Conservation (phyloP, 1,284 basidiomycete genomes). For the Trichosporon sp. region DNA sequence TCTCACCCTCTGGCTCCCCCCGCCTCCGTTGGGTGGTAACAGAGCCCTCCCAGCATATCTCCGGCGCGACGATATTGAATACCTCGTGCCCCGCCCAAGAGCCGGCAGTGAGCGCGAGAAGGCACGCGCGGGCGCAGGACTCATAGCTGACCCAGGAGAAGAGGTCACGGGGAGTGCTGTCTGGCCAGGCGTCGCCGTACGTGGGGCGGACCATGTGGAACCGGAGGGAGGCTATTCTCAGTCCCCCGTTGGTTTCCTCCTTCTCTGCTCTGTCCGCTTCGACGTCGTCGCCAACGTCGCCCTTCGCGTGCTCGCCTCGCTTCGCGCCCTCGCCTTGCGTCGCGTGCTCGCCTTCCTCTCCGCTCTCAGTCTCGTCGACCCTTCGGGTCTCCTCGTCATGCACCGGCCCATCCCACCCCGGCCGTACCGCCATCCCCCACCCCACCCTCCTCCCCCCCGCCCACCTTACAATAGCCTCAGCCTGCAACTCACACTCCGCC, state of each 20-base stretch:
- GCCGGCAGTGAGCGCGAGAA: slow-evolving; percentile 32
- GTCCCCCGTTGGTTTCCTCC: no score
- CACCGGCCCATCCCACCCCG: no score
- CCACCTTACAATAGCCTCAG: slow-evolving; percentile 32
- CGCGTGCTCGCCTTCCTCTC: no score
- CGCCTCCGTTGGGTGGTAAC: slow-evolving; percentile 8
- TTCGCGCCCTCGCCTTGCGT: no score
- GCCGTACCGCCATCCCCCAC: no score
- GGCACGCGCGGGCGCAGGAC: slow-evolving; percentile 35
- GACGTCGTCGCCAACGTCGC: no score
- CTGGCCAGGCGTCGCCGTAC: slow-evolving; percentile 14
- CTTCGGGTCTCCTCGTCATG: no score
- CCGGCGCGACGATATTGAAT: slow-evolving; percentile 42
- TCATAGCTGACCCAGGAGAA: slow-evolving; percentile 39
- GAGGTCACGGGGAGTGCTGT: slow-evolving; percentile 24
- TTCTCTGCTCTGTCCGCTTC: no score
- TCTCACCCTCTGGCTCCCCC: slow-evolving; percentile 14
- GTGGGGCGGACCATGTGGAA: slow-evolving; percentile 35
- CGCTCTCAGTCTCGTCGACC: no score
- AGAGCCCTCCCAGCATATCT: slow-evolving; percentile 28
- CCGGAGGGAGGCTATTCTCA: no score
- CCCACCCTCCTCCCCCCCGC: slow-evolving; percentile 17
- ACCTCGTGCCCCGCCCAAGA: slow-evolving; percentile 38
- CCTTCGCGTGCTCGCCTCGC: no score
- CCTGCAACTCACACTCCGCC: slow-evolving; percentile 44